Percentiles rank a stretch among this genome's conserved stretches.
These are phyloP conservation scores for Iberis pinnata DNA, from an alignment of 345 rosid genomes.

Conservation along the genomic window DNA sequence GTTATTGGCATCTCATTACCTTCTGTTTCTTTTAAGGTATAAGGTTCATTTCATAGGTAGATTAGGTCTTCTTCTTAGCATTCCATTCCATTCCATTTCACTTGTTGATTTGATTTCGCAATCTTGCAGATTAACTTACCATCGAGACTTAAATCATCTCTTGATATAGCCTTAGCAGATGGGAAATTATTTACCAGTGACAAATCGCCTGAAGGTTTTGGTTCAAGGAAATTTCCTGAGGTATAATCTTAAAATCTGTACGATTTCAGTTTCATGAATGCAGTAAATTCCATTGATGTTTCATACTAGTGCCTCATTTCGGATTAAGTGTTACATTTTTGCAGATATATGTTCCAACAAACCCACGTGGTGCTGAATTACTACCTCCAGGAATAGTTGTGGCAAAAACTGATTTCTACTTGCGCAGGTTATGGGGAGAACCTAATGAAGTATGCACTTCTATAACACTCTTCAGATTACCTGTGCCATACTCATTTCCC, in stretches of 20 bases:
- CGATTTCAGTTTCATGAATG: no score
- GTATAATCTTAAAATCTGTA: slow-evolving; percentile 36
- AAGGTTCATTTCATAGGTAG: not conserved
- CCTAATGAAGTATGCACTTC: slow-evolving; percentile 94
- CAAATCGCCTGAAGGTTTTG: slow-evolving; percentile 35
- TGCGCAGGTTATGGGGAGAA: slow-evolving; percentile 80
- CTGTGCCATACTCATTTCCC: no score
- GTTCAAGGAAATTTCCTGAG: slow-evolving; percentile 36
- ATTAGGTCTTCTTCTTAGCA: no score
- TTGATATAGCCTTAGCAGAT: slow-evolving; percentile 37
- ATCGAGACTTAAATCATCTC: slow-evolving; percentile 44
- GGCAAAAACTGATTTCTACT: slow-evolving; percentile 71
- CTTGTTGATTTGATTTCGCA: slow-evolving; percentile 23
- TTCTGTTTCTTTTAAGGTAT: slow-evolving; percentile 54
- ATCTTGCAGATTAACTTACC: slow-evolving; percentile 60
- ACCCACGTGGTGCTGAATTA: slow-evolving; percentile 91
- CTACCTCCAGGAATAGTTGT: slow-evolving; percentile 73
- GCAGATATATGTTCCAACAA: slow-evolving; percentile 93
- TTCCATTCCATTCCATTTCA: no score
- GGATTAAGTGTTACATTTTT: no score
- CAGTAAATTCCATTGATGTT: no score
- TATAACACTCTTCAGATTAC: no score
- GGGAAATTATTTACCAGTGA: slow-evolving; percentile 28
- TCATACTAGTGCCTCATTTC: not conserved
- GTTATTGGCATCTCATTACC: slow-evolving; percentile 67